Evolutionary conservation across 768 basidiomycete species (phyloP).

Genomic region (Termitomyces sp.): DNA sequence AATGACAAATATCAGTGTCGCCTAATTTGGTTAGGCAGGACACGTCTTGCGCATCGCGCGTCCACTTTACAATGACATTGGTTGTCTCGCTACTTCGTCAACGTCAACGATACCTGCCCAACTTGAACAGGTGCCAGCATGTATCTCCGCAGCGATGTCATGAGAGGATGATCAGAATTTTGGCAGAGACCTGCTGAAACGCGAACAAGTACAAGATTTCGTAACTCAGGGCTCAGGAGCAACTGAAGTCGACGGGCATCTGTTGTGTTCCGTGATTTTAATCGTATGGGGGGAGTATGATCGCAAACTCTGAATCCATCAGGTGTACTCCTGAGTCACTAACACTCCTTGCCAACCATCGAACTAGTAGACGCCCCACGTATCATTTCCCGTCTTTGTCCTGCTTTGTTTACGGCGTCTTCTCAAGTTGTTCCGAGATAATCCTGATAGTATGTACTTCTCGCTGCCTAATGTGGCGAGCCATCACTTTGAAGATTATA

Average conservation of each 20-base stretch:
- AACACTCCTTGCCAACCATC: constrained; percentile 4
- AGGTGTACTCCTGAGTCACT: background rate
- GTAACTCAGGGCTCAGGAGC: background rate
- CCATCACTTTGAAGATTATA: background rate
- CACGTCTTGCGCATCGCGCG: background rate
- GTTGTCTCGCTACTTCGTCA: background rate
- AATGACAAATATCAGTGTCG: constrained; percentile 11
- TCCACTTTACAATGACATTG: background rate
- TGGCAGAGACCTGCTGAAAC: background rate
- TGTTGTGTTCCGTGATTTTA: background rate
- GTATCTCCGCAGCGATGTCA: background rate
- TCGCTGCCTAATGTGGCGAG: background rate
- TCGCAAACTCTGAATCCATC: background rate
- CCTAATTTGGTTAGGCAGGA: background rate
- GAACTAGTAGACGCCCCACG: background rate
- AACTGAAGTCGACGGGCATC: background rate
- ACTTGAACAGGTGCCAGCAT: background rate
- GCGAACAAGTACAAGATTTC: background rate
- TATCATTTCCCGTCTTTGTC: background rate
- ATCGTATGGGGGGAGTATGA: background rate
- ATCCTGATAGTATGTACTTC: background rate
- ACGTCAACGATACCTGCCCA: background rate
- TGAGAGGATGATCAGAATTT: background rate
- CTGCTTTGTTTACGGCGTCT: constrained; percentile 2
- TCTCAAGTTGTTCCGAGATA: background rate